Conservation (phyloP, 495 filamentous ascomycete species). For the Aspergillus panamensis region DNA sequence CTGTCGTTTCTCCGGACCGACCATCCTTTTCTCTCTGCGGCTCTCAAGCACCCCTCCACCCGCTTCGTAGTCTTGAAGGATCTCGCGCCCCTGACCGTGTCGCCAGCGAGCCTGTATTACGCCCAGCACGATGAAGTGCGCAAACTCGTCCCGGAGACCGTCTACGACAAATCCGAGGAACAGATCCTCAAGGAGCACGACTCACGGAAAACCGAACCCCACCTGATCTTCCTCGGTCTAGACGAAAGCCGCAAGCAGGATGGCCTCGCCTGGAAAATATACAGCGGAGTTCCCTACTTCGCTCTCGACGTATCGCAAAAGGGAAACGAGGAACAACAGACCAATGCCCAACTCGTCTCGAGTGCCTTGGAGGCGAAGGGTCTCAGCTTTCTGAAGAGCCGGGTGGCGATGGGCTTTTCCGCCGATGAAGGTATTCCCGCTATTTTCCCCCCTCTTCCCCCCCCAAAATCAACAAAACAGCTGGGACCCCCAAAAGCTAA, state of each 20-base stretch:
- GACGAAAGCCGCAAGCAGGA: constrained; percentile 61
- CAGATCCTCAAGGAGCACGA: constrained; percentile 70
- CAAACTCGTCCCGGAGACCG: constrained; percentile 64
- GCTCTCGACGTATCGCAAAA: constrained; percentile 83
- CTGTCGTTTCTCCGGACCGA: constrained; percentile 84
- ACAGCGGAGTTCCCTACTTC: constrained; percentile 78
- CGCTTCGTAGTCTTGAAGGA: constrained; percentile 75
- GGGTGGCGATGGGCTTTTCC: constrained; percentile 55
- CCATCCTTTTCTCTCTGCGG: constrained; percentile 71
- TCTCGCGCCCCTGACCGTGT: constrained; percentile 69
- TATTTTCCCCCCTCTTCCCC: neutral
- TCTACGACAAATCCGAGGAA: constrained; percentile 69
- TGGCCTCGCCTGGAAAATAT: constrained; percentile 54
- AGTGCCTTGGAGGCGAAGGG: constrained; percentile 56
- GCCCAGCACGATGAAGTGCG: constrained; percentile 60
- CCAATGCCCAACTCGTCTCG: constrained; percentile 45
- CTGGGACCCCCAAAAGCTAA: constrained; percentile 9
- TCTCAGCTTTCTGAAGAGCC: constrained; percentile 55
- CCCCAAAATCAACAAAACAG: neutral
- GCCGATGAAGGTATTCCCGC: constrained; percentile 55
- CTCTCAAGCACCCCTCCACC: constrained; percentile 66
- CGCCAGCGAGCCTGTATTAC: constrained; percentile 54
- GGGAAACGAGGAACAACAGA: constrained; percentile 49
- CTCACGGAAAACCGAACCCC: constrained; percentile 60
- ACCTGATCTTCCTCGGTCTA: constrained; percentile 82